A percentile compares a stretch with the other conserved stretches of the same genome.
Conservation (phyloP, 306 rosid species). For the cucumber (Cucumis sativus) region DNA sequence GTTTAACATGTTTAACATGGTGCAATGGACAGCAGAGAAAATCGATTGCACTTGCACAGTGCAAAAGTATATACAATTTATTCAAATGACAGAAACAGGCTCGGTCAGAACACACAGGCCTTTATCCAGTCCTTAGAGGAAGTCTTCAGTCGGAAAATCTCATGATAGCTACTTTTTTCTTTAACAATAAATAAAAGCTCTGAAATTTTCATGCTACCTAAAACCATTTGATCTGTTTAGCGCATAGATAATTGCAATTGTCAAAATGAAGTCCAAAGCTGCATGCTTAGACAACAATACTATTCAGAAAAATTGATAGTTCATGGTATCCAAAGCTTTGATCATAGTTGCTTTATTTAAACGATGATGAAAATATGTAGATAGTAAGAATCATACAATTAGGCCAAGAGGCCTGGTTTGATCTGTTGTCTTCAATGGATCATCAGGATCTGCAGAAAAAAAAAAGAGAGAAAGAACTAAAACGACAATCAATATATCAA, state of each 20-base stretch:
- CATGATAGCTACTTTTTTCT: neutral
- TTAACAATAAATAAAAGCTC: neutral
- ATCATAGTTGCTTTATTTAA: neutral
- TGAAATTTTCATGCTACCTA: neutral
- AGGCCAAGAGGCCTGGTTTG: conserved; percentile 67
- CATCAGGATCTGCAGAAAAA: conserved; percentile 41
- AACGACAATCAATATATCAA: neutral
- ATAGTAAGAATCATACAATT: conserved; percentile 34
- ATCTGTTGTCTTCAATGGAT: conserved; percentile 71
- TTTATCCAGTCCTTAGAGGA: neutral
- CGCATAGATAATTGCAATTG: neutral
- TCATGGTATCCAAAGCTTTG: neutral
- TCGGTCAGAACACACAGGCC: neutral
- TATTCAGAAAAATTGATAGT: neutral
- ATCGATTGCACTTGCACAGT: neutral
- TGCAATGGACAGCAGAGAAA: neutral
- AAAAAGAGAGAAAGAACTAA: neutral
- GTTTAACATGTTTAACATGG: neutral
- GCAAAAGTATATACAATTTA: neutral
- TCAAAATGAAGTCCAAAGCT: neutral
- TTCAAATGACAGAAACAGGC: neutral
- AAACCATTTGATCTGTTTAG: neutral
- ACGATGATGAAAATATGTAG: neutral
- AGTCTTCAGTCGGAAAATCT: neutral
- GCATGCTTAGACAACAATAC: neutral